Evolutionary conservation across 345 rosid genomes (phyloP).

Genomic region (Streptanthus diversifolius): DNA sequence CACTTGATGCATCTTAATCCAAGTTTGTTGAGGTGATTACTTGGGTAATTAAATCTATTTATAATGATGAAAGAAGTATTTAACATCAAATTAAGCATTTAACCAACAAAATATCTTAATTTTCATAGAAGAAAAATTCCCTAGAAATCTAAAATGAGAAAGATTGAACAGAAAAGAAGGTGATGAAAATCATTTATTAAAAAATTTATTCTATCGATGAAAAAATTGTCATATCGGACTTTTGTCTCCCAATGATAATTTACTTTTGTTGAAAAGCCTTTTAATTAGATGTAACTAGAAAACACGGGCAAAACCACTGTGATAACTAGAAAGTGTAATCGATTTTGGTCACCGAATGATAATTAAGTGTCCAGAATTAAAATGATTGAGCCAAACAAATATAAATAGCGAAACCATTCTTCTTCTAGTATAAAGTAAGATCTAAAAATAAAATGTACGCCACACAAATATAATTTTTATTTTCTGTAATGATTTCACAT

Average conservation of each 20-base stretch:
- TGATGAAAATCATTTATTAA: not conserved
- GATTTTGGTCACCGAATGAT: not conserved
- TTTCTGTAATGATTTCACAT: conserved; percentile 27
- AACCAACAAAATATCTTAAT: conserved; percentile 1
- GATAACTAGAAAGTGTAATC: not conserved
- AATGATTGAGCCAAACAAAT: not conserved
- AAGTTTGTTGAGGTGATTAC: conserved; percentile 21
- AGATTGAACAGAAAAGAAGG: not conserved
- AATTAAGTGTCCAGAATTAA: not conserved
- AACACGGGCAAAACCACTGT: not conserved
- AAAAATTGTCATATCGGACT: not conserved
- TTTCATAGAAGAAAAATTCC: not conserved
- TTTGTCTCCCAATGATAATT: conserved; percentile 12
- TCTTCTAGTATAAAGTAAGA: conserved; percentile 25
- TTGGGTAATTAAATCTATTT: conserved; percentile 17
- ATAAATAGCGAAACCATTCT: not conserved
- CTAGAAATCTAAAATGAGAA: no score
- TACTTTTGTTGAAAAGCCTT: not conserved
- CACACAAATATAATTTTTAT: not conserved
- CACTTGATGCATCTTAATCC: conserved; percentile 26
- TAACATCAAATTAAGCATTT: conserved; percentile 5
- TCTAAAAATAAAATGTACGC: conserved; percentile 8
- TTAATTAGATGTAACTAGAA: not conserved
- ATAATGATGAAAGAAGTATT: conserved; percentile 19
- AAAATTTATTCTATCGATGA: not conserved